phyloP scores from a whole-genome alignment of 75 land plant species.

The Isoetes taiwanensis region DNA sequence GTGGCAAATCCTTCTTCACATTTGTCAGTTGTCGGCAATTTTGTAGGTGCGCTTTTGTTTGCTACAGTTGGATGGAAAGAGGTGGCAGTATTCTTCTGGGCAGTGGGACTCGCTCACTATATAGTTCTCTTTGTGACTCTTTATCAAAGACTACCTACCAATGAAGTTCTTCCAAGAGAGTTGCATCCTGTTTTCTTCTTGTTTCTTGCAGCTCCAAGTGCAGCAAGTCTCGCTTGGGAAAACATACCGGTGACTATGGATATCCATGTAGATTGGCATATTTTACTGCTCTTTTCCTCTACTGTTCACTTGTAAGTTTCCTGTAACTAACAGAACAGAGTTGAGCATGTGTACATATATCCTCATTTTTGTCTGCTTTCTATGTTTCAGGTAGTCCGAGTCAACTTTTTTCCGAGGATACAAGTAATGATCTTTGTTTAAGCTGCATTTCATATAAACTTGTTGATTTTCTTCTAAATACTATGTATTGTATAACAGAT shows the following conservation, averaged over 20 bases:
- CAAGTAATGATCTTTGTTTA: no score
- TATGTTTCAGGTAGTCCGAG: neutral
- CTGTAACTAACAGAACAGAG: neutral
- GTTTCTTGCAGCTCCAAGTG: neutral
- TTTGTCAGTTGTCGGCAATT: neutral
- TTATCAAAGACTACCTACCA: neutral
- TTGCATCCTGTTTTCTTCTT: constrained; percentile 8
- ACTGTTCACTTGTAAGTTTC: neutral
- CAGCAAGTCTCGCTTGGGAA: constrained; percentile 1
- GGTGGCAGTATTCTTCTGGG: constrained; percentile 1
- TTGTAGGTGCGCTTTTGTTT: neutral
- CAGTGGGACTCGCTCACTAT: neutral
- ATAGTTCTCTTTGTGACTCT: neutral
- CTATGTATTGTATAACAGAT: neutral
- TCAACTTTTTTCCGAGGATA: neutral
- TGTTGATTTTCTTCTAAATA: neutral
- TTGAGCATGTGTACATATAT: neutral
- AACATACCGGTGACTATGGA: constrained; percentile 1
- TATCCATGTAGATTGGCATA: neutral
- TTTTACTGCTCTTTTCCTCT: neutral
- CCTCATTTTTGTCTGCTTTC: neutral
- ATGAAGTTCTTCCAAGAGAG: neutral
- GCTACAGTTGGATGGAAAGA: neutral
- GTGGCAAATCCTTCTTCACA: neutral
- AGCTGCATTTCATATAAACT: neutral